Evolutionary conservation across 23 red algal species (phyloP), one percentile per base, ranked within the genome.

Genomic region (Gracilariopsis chorda): DNA sequence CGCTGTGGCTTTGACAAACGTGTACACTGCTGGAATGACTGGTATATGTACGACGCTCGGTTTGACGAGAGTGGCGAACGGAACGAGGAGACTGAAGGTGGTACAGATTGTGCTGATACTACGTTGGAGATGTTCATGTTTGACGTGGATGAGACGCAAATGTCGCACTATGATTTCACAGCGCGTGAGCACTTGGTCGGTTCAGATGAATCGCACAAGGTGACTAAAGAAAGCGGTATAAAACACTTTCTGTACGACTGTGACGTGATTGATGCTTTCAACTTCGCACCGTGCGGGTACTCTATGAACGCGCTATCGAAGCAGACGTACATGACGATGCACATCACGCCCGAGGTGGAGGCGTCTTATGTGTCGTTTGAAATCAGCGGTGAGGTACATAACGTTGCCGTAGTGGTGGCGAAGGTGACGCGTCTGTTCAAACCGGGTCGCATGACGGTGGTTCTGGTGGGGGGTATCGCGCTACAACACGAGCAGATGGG

Each of bases 201-300:
- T 23, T 37, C n/a, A 7, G 84, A 88, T 35, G 11, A 40, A 16
- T 1, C 16, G 14, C 28, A 40, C 23, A 67, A 24, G 19, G 90
- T 57, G 1, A 93, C 90, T 17, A 77, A 61, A 8, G 23, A 57
- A 34, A 62, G 36, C 71, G 83, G 85, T 16, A 42, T 86, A 6
- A 19, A 25, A 9, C 58, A 78, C n/a, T 45, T 91, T 19, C 46
- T 88, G 27, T 40, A 63, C 23, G 63, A 90, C 8, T 55, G 49
- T 28, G 61, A 87, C 30, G 68, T 73, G 44, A 48, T 93, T 29
- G 96, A 98, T 46, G 96, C 96, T 19, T 92, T 89, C 52, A 92
- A 95, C 68, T 98, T 98, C 68, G 89, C 76, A 39, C 96, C 96
- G 52, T 98, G 96, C 55, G 96, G 96, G 7, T 98, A 96, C 81